Evolutionary conservation across 495 filamentous ascomycete species (phyloP).

Genomic region (Aspergillus egyptiacus): DNA sequence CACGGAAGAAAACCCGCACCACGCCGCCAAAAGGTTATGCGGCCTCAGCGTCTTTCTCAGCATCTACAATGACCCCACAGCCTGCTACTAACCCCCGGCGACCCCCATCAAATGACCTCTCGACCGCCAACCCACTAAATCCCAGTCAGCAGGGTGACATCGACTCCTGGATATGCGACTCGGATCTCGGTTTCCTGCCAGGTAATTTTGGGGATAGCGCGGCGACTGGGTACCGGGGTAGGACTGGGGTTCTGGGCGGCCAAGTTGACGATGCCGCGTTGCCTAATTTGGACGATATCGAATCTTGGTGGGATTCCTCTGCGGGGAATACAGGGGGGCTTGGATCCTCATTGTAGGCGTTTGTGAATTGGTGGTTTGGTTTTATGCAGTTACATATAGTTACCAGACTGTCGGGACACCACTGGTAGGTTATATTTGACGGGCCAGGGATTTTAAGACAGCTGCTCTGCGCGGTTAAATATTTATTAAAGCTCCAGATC

Average conservation of each 20-base stretch:
- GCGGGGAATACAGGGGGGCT: slow-evolving; percentile 11
- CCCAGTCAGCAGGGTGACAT: slow-evolving; percentile 24
- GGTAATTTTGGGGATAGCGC: slow-evolving; percentile 18
- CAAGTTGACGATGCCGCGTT: slow-evolving; percentile 23
- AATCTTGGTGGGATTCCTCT: slow-evolving; percentile 38
- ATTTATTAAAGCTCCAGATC: too few relatives aligned
- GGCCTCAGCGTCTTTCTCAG: slow-evolving; percentile 3
- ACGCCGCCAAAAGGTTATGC: slow-evolving; percentile 5
- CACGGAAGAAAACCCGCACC: slow-evolving; percentile 30
- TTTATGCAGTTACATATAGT: too few relatives aligned
- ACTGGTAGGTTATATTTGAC: too few relatives aligned
- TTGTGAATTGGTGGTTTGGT: too few relatives aligned
- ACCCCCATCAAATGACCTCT: too few relatives aligned
- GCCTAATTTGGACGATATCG: slow-evolving; percentile 34
- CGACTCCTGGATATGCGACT: slow-evolving; percentile 29
- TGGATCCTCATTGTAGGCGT: neutral
- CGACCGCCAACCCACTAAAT: slow-evolving; percentile 10
- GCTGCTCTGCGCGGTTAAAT: too few relatives aligned
- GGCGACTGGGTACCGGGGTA: neutral
- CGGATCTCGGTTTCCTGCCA: slow-evolving; percentile 30
- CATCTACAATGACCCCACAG: too few relatives aligned
- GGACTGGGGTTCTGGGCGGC: slow-evolving; percentile 13
- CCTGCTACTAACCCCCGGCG: too few relatives aligned
- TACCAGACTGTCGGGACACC: too few relatives aligned
- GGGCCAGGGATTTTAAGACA: too few relatives aligned